phyloP scores from a whole-genome alignment of 176 grass and related monocot genomes.

The Juncus effusus region DNA sequence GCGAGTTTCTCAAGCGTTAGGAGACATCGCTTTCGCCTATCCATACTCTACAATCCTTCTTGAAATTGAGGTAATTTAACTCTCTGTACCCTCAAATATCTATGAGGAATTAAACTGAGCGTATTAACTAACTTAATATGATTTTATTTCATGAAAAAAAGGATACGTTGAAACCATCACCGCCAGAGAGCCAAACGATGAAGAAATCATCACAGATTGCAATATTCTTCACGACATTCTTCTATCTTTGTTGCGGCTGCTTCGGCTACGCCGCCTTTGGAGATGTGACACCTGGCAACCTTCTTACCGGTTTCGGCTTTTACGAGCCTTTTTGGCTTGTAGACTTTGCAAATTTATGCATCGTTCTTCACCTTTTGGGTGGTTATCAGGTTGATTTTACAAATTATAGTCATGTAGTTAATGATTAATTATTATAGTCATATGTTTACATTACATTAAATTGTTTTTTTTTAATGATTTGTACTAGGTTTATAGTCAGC shows the following conservation, averaged over 20 bases:
- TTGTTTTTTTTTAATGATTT: not conserved
- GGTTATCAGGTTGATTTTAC: slow-evolving; percentile 52
- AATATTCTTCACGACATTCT: slow-evolving; percentile 68
- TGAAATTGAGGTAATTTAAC: slow-evolving; percentile 48
- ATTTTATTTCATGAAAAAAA: slow-evolving; percentile 10
- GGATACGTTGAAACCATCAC: slow-evolving; percentile 67
- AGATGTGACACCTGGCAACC: slow-evolving; percentile 60
- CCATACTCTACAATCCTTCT: slow-evolving; percentile 63
- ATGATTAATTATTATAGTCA: not conserved
- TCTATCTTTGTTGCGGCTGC: slow-evolving; percentile 88
- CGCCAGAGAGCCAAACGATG: slow-evolving; percentile 76
- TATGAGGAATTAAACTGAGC: not conserved
- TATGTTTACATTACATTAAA: not conserved
- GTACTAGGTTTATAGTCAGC: slow-evolving; percentile 66
- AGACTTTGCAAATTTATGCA: slow-evolving; percentile 74
- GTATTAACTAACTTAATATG: not conserved
- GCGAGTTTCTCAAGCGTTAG: slow-evolving; percentile 61
- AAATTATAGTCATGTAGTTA: slow-evolving; percentile 11
- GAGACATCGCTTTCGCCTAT: slow-evolving; percentile 58
- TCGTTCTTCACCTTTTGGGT: slow-evolving; percentile 63
- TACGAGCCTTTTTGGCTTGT: slow-evolving; percentile 71
- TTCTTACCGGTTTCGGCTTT: slow-evolving; percentile 75
- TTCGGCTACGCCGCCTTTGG: slow-evolving; percentile 83
- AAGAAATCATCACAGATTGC: slow-evolving; percentile 61
- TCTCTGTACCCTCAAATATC: not conserved